These are phyloP conservation scores for Aureobasidium sp. DNA, from an alignment of 2,329 filamentous ascomycete genomes.

Conservation along the genomic window DNA sequence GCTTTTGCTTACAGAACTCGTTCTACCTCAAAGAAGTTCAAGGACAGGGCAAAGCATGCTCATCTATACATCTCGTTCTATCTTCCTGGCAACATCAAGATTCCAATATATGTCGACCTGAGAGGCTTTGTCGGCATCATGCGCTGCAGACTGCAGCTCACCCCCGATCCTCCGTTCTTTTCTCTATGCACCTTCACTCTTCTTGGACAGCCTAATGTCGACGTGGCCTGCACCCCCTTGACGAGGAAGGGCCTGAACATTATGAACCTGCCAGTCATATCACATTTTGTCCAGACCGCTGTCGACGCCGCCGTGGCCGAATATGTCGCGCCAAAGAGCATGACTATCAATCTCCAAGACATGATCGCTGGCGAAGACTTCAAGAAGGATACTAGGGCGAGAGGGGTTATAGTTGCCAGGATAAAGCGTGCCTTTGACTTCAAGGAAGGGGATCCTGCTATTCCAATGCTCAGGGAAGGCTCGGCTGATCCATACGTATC, in stretches of 20 bases:
- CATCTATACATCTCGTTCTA: slow-evolving; percentile 67
- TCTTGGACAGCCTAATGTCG: slow-evolving; percentile 64
- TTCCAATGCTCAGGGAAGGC: slow-evolving; percentile 51
- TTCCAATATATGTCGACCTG: slow-evolving; percentile 67
- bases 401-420: slow-evolving; percentile 56
- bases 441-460: slow-evolving; percentile 58
- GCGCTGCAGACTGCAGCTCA: slow-evolving; percentile 61
- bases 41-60: slow-evolving; percentile 59
- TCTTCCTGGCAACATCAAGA: slow-evolving; percentile 46
- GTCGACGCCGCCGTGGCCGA: slow-evolving; percentile 65
- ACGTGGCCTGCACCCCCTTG: slow-evolving; percentile 60
- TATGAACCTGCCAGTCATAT: slow-evolving; percentile 67
- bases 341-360: slow-evolving; percentile 65
- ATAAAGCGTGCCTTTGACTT: slow-evolving; percentile 62
- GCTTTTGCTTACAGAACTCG: slow-evolving; percentile 64
- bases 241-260: slow-evolving; percentile 61
- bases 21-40: slow-evolving; percentile 50
- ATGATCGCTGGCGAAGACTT: slow-evolving; percentile 72
- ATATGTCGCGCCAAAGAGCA: slow-evolving; percentile 67
- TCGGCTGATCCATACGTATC: slow-evolving; percentile 63
- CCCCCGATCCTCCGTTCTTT: slow-evolving; percentile 68
- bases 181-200: slow-evolving; percentile 66
- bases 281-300: slow-evolving; percentile 64
- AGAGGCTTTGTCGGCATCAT: slow-evolving; percentile 62
- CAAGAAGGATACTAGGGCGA: slow-evolving; percentile 61